Evolutionary conservation across 2,329 filamentous ascomycete species (phyloP).

Genomic region (Penicillium oxalicum): DNA sequence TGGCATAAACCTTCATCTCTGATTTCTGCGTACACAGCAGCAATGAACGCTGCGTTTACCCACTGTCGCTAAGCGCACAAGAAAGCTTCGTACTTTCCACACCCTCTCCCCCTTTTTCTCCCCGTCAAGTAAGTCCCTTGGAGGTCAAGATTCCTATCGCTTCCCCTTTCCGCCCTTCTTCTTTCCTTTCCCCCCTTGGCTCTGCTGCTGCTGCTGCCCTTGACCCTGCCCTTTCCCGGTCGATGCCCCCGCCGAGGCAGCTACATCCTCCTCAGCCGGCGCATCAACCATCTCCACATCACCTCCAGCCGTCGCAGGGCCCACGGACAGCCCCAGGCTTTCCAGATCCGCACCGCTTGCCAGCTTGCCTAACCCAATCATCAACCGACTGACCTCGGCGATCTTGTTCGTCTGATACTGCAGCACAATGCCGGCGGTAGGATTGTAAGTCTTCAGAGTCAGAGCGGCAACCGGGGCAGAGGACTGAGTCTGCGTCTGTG

Average conservation of each 20-base stretch:
- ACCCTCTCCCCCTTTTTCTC: too few relatives aligned
- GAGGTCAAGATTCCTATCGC: slow-evolving; percentile 44
- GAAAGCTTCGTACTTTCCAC: too few relatives aligned
- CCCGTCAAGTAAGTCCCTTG: too few relatives aligned
- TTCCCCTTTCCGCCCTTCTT: slow-evolving; percentile 70
- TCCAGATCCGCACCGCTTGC: slow-evolving; percentile 63
- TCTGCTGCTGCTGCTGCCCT: slow-evolving; percentile 26
- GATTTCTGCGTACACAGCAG: too few relatives aligned
- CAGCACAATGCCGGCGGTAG: slow-evolving; percentile 69
- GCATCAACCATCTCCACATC: slow-evolving; percentile 33
- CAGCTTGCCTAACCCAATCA: slow-evolving; percentile 68
- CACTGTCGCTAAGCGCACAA: too few relatives aligned
- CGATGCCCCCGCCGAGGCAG: slow-evolving; percentile 36
- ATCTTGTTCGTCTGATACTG: slow-evolving; percentile 91
- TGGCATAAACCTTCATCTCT: too few relatives aligned
- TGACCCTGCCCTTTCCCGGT: slow-evolving; percentile 1
- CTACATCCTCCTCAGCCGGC: slow-evolving; percentile 18
- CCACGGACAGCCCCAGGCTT: slow-evolving; percentile 34
- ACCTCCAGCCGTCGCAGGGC: slow-evolving; percentile 29
- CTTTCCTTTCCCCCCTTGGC: slow-evolving; percentile 32
- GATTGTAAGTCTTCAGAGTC: slow-evolving; percentile 84
- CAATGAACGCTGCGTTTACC: too few relatives aligned
- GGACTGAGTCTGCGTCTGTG: slow-evolving; percentile 51
- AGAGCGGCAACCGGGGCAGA: slow-evolving; percentile 62
- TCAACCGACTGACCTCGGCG: slow-evolving; percentile 77